phyloP scores from a whole-genome alignment of 2,329 filamentous ascomycete genomes.

The Aspergillus tamarii region DNA sequence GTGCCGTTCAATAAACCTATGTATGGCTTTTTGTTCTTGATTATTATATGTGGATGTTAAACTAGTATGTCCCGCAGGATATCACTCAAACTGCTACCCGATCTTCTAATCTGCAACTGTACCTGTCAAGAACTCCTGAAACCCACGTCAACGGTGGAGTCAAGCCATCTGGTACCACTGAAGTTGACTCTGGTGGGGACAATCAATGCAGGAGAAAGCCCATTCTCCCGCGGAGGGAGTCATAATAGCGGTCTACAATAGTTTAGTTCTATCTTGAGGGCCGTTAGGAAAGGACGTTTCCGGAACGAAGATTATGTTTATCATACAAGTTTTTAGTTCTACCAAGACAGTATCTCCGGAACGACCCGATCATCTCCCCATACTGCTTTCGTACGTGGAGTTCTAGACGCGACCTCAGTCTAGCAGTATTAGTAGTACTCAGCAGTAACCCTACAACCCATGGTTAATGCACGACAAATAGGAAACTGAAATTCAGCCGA shows the following conservation, averaged over 20 bases:
- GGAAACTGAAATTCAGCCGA: neutral
- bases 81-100: neutral
- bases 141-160: slow-evolving; percentile 15
- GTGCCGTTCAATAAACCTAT: neutral
- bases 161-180: slow-evolving; percentile 20
- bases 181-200: slow-evolving; percentile 10
- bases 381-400: neutral
- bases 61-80: neutral
- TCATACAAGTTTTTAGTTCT: neutral
- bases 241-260: neutral
- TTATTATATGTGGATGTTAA: too few relatives aligned
- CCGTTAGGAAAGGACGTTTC: neutral
- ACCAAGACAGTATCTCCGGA: neutral
- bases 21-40: neutral
- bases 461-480: neutral
- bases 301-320: neutral
- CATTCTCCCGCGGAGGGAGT: neutral
- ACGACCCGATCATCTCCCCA: neutral
- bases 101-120: neutral
- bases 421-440: too few relatives aligned
- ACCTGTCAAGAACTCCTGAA: slow-evolving; percentile 4
- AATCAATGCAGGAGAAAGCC: slow-evolving; percentile 1
- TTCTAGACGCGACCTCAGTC: too few relatives aligned
- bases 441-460: neutral
- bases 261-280: neutral